These are phyloP conservation scores for Bruguiera gymnorhiza DNA, from an alignment of 345 rosid species.

Conservation along the genomic window DNA sequence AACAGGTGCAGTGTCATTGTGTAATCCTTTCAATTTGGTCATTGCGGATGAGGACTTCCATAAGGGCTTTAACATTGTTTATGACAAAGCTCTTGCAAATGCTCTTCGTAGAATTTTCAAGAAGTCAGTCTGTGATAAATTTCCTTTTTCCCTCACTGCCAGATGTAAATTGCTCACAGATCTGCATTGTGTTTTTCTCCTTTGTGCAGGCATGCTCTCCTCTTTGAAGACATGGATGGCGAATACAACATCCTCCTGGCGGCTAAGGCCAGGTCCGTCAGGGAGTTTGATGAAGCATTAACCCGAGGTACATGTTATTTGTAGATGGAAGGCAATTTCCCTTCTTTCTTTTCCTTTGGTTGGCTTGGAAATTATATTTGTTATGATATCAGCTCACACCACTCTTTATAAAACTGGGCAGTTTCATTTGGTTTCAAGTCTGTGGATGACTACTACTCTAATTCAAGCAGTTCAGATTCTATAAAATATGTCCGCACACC, in stretches of 20 bases:
- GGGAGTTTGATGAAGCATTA: slow-evolving; percentile 80
- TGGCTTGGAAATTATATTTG: neutral
- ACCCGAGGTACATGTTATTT: slow-evolving; percentile 55
- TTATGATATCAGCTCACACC: slow-evolving; percentile 7
- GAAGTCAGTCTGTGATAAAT: slow-evolving; percentile 41
- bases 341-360: neutral
- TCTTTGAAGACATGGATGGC: slow-evolving; percentile 82
- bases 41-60: slow-evolving; percentile 87
- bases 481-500: slow-evolving; percentile 61
- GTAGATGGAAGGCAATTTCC: slow-evolving; percentile 1
- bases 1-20: slow-evolving; percentile 78
- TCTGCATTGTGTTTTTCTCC: slow-evolving; percentile 15
- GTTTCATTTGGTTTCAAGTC: slow-evolving; percentile 94
- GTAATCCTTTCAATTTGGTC: slow-evolving; percentile 93
- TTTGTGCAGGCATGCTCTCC: slow-evolving; percentile 66
- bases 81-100: slow-evolving; percentile 73
- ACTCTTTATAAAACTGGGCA: slow-evolving; percentile 28
- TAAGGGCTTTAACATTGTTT: slow-evolving; percentile 84
- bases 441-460: slow-evolving; percentile 80
- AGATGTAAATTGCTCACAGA: slow-evolving; percentile 10
- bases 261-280: slow-evolving; percentile 71
- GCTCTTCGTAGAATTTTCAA: slow-evolving; percentile 62
- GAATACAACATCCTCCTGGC: slow-evolving; percentile 66
- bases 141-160: slow-evolving; percentile 6
- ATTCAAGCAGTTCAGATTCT: slow-evolving; percentile 76